These are phyloP conservation scores for Salmacisia buchloeana DNA, from an alignment of 1,284 basidiomycete species.

Conservation along the genomic window DNA sequence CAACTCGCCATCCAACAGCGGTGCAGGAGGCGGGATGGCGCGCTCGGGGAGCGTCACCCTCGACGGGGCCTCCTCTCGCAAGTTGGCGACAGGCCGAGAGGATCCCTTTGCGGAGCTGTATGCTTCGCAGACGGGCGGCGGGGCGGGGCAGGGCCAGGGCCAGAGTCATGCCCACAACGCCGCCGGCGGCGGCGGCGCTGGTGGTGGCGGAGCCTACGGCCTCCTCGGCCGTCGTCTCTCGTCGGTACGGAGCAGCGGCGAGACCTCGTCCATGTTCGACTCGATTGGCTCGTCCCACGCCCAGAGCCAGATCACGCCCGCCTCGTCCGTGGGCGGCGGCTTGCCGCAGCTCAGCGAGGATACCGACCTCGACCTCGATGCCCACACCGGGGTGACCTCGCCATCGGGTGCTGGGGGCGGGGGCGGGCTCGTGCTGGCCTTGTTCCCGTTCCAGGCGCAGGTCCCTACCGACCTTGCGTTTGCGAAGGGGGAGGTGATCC, in stretches of 20 bases:
- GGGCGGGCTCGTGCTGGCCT: slow-evolving; percentile 25
- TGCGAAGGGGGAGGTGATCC: slow-evolving; percentile 42
- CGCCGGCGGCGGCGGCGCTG: neutral
- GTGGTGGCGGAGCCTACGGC: neutral
- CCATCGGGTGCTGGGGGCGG: neutral
- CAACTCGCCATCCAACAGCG: neutral
- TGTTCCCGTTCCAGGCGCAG: slow-evolving; percentile 42
- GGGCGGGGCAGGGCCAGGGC: no score
- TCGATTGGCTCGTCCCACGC: neutral
- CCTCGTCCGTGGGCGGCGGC: neutral
- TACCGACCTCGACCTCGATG: no score
- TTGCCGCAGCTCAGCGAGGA: neutral
- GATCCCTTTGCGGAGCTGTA: slow-evolving; percentile 3
- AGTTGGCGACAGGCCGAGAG: neutral
- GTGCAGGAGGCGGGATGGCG: neutral
- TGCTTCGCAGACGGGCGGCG: neutral
- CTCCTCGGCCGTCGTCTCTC: slow-evolving; percentile 6
- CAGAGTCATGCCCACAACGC: no score
- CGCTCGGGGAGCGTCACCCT: neutral
- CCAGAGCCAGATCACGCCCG: neutral
- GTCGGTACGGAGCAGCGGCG: neutral
- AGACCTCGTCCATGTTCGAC: slow-evolving; percentile 2
- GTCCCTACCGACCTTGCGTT: slow-evolving; percentile 41
- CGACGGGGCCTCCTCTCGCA: neutral
- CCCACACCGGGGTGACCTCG: no score